These are phyloP conservation scores for Suillus plorans DNA, from an alignment of 768 basidiomycete species.

Conservation along the genomic window DNA sequence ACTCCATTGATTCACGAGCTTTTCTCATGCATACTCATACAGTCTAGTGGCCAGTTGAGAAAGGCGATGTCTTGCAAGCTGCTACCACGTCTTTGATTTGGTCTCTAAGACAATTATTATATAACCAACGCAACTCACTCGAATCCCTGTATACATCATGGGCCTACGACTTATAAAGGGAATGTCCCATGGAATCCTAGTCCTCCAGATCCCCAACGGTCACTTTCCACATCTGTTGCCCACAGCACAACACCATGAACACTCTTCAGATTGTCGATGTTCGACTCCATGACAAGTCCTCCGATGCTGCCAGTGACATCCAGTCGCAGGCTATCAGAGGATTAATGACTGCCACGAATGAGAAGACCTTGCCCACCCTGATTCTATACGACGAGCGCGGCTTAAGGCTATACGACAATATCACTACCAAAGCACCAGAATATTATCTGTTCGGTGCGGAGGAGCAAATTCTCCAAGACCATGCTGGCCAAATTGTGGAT, in stretches of 20 bases:
- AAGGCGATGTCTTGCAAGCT: not conserved
- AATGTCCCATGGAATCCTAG: not conserved
- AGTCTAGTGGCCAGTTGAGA: not conserved
- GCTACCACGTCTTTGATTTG: not conserved
- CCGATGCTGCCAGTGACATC: conserved; percentile 34
- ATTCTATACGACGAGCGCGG: conserved; percentile 87
- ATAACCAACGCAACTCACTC: not conserved
- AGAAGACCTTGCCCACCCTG: conserved; percentile 74
- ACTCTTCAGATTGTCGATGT: conserved; percentile 49
- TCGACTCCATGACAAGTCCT: conserved; percentile 27
- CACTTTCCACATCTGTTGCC: not conserved
- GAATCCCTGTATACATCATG: not conserved
- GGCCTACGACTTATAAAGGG: not conserved
- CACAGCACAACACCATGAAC: not conserved
- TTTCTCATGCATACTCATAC: not conserved
- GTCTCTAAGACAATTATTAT: not conserved
- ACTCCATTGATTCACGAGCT: not conserved
- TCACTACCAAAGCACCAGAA: conserved; percentile 73
- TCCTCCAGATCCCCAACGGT: not conserved
- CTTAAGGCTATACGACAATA: conserved; percentile 80
- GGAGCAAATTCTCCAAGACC: conserved; percentile 74
- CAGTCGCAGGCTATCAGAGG: conserved; percentile 51
- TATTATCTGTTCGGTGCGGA: conserved; percentile 94
- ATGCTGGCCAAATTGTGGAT: conserved; percentile 72
- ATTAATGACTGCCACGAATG: conserved; percentile 50